Conservation (phyloP, 768 basidiomycete genomes). For the Leccinum boreale region DNA sequence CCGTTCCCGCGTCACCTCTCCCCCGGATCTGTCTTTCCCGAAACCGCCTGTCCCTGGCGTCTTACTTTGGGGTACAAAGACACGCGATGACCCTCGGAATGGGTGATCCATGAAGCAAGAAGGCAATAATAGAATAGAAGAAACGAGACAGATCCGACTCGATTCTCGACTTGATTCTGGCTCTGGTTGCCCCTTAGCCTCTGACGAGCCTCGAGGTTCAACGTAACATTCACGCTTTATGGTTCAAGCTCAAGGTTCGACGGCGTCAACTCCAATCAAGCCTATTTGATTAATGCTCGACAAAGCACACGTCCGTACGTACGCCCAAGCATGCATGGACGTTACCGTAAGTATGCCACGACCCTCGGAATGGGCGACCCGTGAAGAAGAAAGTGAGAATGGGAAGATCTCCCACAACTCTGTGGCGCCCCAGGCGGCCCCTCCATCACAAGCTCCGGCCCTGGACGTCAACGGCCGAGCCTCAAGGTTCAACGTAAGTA, state of each 20-base stretch:
- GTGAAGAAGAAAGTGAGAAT: background rate
- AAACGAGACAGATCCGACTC: background rate
- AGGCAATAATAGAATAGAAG: background rate
- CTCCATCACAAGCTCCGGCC: background rate
- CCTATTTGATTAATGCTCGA: background rate
- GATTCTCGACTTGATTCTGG: background rate
- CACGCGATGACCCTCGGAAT: background rate
- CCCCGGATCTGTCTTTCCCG: background rate
- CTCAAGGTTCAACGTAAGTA: background rate
- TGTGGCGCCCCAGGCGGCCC: background rate
- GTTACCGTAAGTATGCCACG: background rate
- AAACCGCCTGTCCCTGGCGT: background rate
- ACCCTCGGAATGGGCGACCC: background rate
- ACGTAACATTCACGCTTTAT: background rate
- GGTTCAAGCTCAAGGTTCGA: background rate
- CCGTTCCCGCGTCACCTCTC: background rate
- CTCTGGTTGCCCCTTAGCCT: background rate
- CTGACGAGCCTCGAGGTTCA: background rate
- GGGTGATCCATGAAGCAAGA: background rate
- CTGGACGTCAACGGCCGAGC: background rate
- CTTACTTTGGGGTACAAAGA: background rate
- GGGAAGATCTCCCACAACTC: background rate
- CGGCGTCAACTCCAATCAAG: background rate
- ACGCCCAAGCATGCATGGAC: background rate
- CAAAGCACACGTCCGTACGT: background rate